phyloP scores from a whole-genome alignment of 2,329 filamentous ascomycete genomes.

The Bisporella sp. region DNA sequence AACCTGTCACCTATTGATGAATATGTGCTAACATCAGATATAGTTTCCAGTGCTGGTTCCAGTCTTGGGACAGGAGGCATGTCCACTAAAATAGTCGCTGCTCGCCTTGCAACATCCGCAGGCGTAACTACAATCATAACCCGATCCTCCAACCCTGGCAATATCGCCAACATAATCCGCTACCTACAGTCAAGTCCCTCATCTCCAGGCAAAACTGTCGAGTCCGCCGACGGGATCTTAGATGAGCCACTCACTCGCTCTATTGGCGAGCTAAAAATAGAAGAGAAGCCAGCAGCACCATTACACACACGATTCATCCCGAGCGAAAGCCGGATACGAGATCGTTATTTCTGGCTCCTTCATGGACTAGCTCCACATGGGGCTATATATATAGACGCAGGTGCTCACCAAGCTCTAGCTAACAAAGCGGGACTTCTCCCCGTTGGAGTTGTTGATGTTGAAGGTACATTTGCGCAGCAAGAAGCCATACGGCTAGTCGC shows the following conservation, averaged over 20 bases:
- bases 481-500: slow-evolving; percentile 86
- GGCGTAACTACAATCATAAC: slow-evolving; percentile 96
- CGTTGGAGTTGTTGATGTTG: slow-evolving; percentile 83
- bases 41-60: slow-evolving; percentile 83
- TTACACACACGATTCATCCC: slow-evolving; percentile 92
- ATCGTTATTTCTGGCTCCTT: slow-evolving; percentile 94
- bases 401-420: slow-evolving; percentile 71
- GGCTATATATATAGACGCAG: slow-evolving; percentile 87
- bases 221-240: slow-evolving; percentile 6
- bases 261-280: slow-evolving; percentile 35
- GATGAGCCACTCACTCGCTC: slow-evolving; percentile 28
- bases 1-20: neutral
- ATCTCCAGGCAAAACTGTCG: slow-evolving; percentile 11
- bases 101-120: slow-evolving; percentile 83
- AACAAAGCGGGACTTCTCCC: slow-evolving; percentile 84
- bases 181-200: slow-evolving; percentile 54
- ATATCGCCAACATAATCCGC: slow-evolving; percentile 78
- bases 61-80: slow-evolving; percentile 90
- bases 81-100: slow-evolving; percentile 95
- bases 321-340: slow-evolving; percentile 75
- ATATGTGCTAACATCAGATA: neutral
- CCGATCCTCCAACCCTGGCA: slow-evolving; percentile 84
- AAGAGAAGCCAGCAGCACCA: slow-evolving; percentile 39
- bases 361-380: slow-evolving; percentile 88
- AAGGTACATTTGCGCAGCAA: slow-evolving; percentile 83